A percentile compares a stretch with the other conserved stretches of the same genome.
Evolutionary conservation across 1,284 basidiomycete species (phyloP).

Genomic region (Prillingera fragicola): DNA sequence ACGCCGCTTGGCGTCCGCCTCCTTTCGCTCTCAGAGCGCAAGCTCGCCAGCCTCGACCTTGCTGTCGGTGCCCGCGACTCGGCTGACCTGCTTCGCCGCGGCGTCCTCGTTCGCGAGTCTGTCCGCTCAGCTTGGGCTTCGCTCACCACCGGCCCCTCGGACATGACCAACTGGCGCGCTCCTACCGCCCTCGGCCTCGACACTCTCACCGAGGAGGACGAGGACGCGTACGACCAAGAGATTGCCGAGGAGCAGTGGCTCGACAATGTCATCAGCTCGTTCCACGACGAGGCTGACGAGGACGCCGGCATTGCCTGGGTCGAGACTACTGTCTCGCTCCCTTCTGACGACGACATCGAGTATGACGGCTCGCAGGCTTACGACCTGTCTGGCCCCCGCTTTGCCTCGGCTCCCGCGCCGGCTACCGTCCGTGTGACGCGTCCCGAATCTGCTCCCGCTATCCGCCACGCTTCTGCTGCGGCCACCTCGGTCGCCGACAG

Average conservation of each 20-base stretch:
- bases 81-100: constrained; percentile 24
- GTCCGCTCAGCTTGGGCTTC: constrained; percentile 39
- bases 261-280: constrained; percentile 33
- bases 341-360: constrained; percentile 19
- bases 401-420: constrained; percentile 2
- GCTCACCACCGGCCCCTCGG: constrained; percentile 17
- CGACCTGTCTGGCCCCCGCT: constrained; percentile 18
- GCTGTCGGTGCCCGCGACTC: constrained; percentile 25
- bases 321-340: constrained; percentile 25
- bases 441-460: too few relatives aligned
- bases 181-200: constrained; percentile 34
- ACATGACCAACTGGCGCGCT: constrained; percentile 35
- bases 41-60: constrained; percentile 33
- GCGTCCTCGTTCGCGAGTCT: constrained; percentile 37
- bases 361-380: constrained; percentile 25
- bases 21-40: constrained; percentile 36
- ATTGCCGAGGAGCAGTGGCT: constrained; percentile 34
- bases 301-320: constrained; percentile 20
- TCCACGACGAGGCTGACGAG: constrained; percentile 25
- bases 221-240: constrained; percentile 18
- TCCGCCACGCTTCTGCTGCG: background rate
- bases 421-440: background rate
- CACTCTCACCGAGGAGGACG: constrained; percentile 39
- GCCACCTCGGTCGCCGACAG: constrained; percentile 8
- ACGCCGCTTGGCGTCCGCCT: constrained; percentile 42